Percentiles rank a stretch among this genome's conserved stretches.
phyloP scores from a whole-genome alignment of 805 yeast species.

The Candida silvatica region DNA sequence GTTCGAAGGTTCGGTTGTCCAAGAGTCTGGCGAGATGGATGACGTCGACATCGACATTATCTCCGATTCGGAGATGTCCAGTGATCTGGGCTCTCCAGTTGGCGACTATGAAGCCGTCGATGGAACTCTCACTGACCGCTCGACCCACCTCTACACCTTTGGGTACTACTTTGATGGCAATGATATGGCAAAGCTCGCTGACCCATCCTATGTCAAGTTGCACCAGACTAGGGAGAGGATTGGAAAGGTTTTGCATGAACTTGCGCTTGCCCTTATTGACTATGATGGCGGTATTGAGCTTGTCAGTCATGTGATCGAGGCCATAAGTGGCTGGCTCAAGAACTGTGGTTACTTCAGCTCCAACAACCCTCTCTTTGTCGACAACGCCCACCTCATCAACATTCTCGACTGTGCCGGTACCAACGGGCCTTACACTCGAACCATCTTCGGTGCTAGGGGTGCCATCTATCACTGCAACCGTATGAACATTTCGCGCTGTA shows the following conservation, averaged over 20 bases:
- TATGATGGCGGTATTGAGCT: conserved; percentile 58
- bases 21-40: conserved; percentile 5
- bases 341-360: conserved; percentile 22
- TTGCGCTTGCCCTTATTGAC: conserved; percentile 37
- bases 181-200: conserved; percentile 17
- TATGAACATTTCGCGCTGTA: conserved; percentile 60
- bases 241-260: conserved; percentile 45
- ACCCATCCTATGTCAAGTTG: conserved; percentile 38
- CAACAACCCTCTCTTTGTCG: conserved; percentile 20
- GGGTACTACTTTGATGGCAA: conserved; percentile 22
- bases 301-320: conserved; percentile 52
- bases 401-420: conserved; percentile 57
- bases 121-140: conserved; percentile 25
- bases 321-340: conserved; percentile 55
- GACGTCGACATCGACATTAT: conserved; percentile 17
- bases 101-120: conserved; percentile 34
- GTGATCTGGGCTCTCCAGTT: conserved; percentile 24
- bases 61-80: conserved; percentile 22
- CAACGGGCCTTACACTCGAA: conserved; percentile 67
- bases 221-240: conserved; percentile 54
- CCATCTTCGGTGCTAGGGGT: conserved; percentile 66
- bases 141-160: conserved; percentile 18
- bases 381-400: conserved; percentile 28
- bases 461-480: conserved; percentile 71
- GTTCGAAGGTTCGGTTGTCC: conserved; percentile 8